Percentiles rank a stretch among this genome's conserved stretches.
phyloP scores from a whole-genome alignment of 805 yeast genomes.

The Lipomyces mesembrius region DNA sequence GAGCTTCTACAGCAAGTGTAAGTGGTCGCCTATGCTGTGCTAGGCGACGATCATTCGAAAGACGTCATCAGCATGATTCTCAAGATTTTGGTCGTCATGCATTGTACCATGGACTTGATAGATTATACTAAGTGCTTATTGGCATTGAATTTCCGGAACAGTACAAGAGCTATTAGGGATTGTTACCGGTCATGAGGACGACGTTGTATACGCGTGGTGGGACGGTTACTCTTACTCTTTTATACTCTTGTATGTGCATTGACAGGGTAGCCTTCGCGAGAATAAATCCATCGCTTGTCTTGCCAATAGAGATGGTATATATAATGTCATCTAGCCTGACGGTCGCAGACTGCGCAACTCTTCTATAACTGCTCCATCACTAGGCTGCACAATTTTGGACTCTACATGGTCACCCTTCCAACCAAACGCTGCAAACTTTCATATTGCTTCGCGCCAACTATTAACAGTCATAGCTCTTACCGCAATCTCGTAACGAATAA shows the following conservation, averaged over 20 bases:
- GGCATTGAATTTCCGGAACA: not conserved
- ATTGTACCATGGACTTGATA: not conserved
- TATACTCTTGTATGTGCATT: not conserved
- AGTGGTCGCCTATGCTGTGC: not conserved
- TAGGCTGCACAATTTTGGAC: too few species aligned
- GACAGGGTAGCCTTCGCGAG: not conserved
- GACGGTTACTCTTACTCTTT: too few species aligned
- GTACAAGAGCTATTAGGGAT: not conserved
- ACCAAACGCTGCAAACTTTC: too few species aligned
- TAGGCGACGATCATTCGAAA: not conserved
- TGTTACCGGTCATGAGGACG: not conserved
- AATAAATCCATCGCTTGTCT: not conserved
- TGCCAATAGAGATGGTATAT: not conserved
- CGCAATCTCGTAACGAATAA: too few species aligned
- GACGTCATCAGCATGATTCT: not conserved
- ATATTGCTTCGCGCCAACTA: too few species aligned
- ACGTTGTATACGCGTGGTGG: too few species aligned
- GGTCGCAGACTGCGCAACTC: too few species aligned
- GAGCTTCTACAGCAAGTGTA: too few species aligned
- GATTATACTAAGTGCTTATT: not conserved
- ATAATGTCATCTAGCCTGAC: too few species aligned
- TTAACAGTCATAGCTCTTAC: too few species aligned
- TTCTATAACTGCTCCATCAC: too few species aligned
- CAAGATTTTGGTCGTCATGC: not conserved
- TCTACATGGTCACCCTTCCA: too few species aligned